Base-by-base conservation (phyloP, 2,329 filamentous ascomycete genomes). In the Fragosphaeria purpurea region DNA sequence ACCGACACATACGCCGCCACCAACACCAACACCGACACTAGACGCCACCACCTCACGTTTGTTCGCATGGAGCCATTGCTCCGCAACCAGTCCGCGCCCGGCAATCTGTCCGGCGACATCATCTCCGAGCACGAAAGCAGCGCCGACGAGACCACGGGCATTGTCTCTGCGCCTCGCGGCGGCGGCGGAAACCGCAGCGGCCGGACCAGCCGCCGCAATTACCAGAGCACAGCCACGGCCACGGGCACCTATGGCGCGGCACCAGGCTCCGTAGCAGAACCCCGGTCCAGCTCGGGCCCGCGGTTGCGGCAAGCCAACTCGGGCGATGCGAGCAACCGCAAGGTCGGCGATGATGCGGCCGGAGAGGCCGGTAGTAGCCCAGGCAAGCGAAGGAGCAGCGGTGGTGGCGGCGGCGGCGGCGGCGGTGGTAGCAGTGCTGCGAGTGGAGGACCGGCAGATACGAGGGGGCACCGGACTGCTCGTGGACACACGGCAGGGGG, bases 181-280 rank as follows among this genome's bases (percentile, higher is more conserved):
- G 13, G 30, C 41, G 12, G 41, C n/a, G 38, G 55, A 8, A 55
- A 56, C 51, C 56, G 56, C 22, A 44, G 53, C 9, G 56, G 56
- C 50, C 57, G 57, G 11, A 56, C 55, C 32, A 54, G 41, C 7
- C 52, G 47, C 31, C 42, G 59, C 6, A 60, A 57, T 53, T 64
- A 63, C 54, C 58, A 58, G 50, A 55, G 46, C 42, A 58, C 53
- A 4, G 35, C 55, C 46, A 30, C 56, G 47, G 48, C 35, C 46
- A 45, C 32, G n/a, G 37, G 50, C 34, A 43, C 43, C 6, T 52
- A 49, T 40, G 50, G 50, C 9, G 39, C 50, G 7, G 33, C 48
- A 4, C 5, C 35, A 31, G 13, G 12, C 13, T 11, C 41, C n/a
- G 5, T 12, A 6, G 31, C 22, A 5, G 22, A 30, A 4, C 30